Evolutionary conservation across 2,329 filamentous ascomycete genomes (phyloP), one percentile per base, ranked within the genome.

Genomic region (Diaporthe amygdali): DNA sequence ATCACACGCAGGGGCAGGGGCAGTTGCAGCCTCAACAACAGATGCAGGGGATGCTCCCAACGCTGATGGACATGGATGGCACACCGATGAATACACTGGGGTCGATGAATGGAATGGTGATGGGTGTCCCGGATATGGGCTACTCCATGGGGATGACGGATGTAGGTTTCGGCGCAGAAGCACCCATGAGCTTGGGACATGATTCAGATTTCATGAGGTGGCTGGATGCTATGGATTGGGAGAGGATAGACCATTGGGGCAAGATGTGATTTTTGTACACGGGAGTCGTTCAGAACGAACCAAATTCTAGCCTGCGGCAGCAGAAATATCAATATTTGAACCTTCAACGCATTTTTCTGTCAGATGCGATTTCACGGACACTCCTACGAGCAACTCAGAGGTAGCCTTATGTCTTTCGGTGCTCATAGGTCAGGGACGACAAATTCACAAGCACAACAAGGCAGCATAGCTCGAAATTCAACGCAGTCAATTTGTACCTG

Each of bases 201-300:
- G 80, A 81, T 25, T 76, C 74, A 25, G 79, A 81, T 56, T 81
- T 81, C 30, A 78, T 80, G 76, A 77, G 79, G 39, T 81, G 77
- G 80, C 74, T 82, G 2, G 79, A 80, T 63, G 77, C 75, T 41
- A 76, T 78, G 72, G 78, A 80, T 52, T 81, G 79, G 79, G 79
- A 79, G 51, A 73, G 71, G 10, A 74, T 77, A 34, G 70, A 74
- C 32, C 64, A 61, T 9, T 74, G 73, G 72, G 68, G 37, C 10
- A 67, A 68, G 32, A 30, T 51, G 44, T 71, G 55, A 49, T 47
- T 1, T 7, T 12, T 22, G 15, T 17, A 12, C 15, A 7, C 17
- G 34, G 22, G 30, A 49, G 12, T 27, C 14, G 39, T 47, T 34
- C 17, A 9, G 20, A 46, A 8, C 1, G n/a, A 12, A 7, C 3